These are phyloP conservation scores for Euphorbia celastroides DNA, from an alignment of 441 rosid species.

Conservation along the genomic window DNA sequence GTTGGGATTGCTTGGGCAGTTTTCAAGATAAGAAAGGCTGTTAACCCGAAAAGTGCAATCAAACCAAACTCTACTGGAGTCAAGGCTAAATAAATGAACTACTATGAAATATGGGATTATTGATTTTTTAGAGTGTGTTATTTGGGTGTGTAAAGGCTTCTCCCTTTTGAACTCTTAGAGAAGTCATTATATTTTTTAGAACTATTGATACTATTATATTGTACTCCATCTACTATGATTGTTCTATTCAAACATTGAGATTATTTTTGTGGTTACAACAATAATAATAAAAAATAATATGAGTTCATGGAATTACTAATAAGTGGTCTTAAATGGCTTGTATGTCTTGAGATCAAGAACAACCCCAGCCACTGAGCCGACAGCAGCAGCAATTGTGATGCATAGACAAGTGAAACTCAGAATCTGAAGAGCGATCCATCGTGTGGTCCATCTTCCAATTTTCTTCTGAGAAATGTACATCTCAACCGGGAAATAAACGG, in stretches of 20 bases:
- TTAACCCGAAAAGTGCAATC: constrained; percentile 72
- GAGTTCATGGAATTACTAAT: neutral
- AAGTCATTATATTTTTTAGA: neutral
- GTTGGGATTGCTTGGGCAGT: constrained; percentile 91
- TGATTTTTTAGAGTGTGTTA: neutral
- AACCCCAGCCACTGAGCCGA: constrained; percentile 73
- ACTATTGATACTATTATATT: neutral
- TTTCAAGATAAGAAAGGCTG: constrained; percentile 79
- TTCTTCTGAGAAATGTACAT: constrained; percentile 65
- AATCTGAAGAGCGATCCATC: too few species aligned
- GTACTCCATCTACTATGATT: neutral
- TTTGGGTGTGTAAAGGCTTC: neutral
- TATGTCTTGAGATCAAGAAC: constrained; percentile 48
- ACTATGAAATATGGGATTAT: neutral
- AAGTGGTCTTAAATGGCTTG: constrained; percentile 49
- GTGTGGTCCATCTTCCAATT: too few species aligned
- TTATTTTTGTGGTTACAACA: neutral
- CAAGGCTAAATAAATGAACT: constrained; percentile 40
- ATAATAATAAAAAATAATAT: too few species aligned
- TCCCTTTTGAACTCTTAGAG: neutral
- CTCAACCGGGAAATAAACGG: constrained; percentile 76
- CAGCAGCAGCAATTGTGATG: constrained; percentile 61
- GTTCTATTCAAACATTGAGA: neutral
- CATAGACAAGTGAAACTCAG: constrained; percentile 48
- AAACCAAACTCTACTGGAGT: constrained; percentile 47